Evolutionary conservation across 257 asterid species (phyloP), one percentile per base, ranked within the genome.

Genomic region (Ajuga chamaepitys): DNA sequence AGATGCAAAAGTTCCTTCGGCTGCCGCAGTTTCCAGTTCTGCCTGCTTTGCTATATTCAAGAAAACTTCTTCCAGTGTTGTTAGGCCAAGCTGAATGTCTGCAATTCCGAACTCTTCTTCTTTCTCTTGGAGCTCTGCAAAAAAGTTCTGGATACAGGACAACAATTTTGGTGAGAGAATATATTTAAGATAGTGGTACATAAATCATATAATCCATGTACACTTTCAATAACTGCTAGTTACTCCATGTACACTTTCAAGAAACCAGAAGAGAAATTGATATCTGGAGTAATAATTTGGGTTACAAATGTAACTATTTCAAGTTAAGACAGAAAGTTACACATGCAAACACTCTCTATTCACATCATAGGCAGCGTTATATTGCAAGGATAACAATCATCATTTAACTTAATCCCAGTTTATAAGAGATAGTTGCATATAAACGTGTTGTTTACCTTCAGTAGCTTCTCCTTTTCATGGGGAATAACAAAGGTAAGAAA

Each of bases 11-110:
- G 74, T 64, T 70, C 90, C 95, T 61, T 83, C 95, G 5, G 88
- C 88, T 11, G 82, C 80, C 53, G 96, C 96, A 57, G 52, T 83
- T 82, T 90, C 97, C 62, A 87, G 38, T 78, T 87, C 97, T 35
- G 97, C 96, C 71, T 79, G 74, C 59, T 75, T 85, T 32, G 95
- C 92, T 37, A 90, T 90, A 65, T 85, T 87, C 32, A 87, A 78
- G 63, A 90, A 90, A 25, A 90, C 97, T 81, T 90, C 95, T 82
- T 90, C 97, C 2, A 90, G 85, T 21, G 97, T 90, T 18, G 97
- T 73, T 25, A 90, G 90, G 48, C 97, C 95, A 14, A 90, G 90
- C 74, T 90, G 97, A 83, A 90, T 80, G 73, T 90, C 97, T 24
- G 92, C 20, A 77, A 90, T 90, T 8, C 86, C 83, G 18, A 82